Evolutionary conservation across 2,329 filamentous ascomycete species (phyloP).

Genomic region (Pseudopyricularia javanii): DNA sequence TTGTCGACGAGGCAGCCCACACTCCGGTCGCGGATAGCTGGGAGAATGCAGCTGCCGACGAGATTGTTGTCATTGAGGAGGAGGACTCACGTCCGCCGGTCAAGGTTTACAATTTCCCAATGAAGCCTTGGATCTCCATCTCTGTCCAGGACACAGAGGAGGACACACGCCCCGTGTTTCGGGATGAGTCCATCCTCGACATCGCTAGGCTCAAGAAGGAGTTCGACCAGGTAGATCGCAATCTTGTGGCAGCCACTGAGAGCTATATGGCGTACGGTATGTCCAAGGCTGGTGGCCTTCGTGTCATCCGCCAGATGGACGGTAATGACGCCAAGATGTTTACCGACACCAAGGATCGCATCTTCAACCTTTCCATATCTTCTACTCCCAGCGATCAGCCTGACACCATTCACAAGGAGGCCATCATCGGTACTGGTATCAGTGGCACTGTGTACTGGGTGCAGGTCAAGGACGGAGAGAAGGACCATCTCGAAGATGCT

Average conservation of each 20-base stretch:
- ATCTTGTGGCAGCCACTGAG: slow-evolving; percentile 77
- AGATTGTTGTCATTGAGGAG: slow-evolving; percentile 52
- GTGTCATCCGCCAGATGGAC: slow-evolving; percentile 88
- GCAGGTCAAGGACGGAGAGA: slow-evolving; percentile 61
- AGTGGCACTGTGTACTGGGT: slow-evolving; percentile 97
- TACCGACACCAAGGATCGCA: slow-evolving; percentile 78
- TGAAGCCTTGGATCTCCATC: slow-evolving; percentile 93
- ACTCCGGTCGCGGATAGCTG: slow-evolving; percentile 69
- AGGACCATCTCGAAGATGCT: slow-evolving; percentile 67
- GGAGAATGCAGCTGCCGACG: slow-evolving; percentile 73
- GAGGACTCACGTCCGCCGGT: slow-evolving; percentile 48
- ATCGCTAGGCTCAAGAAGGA: slow-evolving; percentile 94
- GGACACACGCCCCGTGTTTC: slow-evolving; percentile 50
- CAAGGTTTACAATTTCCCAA: slow-evolving; percentile 87
- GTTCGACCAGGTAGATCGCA: slow-evolving; percentile 93
- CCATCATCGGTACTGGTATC: slow-evolving; percentile 83
- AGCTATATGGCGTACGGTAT: slow-evolving; percentile 91
- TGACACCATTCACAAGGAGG: slow-evolving; percentile 52
- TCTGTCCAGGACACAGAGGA: slow-evolving; percentile 47
- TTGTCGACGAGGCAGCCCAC: slow-evolving; percentile 44
- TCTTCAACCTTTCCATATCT: slow-evolving; percentile 87
- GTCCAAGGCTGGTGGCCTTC: slow-evolving; percentile 82
- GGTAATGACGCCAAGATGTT: slow-evolving; percentile 88
- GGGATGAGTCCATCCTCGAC: slow-evolving; percentile 73
- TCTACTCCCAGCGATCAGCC: slow-evolving; percentile 46